A percentile compares a stretch with the other conserved stretches of the same genome.
phyloP scores from a whole-genome alignment of 768 basidiomycete genomes.

The Leccinum variicolor region DNA sequence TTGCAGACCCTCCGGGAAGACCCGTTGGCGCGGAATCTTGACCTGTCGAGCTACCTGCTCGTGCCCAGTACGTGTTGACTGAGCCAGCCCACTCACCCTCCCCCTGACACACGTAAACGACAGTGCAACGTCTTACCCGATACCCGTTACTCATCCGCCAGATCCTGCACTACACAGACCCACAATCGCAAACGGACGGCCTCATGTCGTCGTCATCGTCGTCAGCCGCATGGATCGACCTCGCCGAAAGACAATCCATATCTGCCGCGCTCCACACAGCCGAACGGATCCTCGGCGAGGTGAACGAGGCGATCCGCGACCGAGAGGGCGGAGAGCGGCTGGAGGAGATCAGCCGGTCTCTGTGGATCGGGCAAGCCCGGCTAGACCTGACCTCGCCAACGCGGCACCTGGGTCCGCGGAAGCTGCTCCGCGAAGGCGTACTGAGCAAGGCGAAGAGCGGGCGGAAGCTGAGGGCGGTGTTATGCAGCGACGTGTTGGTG shows the following conservation, averaged over 20 bases:
- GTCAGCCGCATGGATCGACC: slow-evolving; percentile 7
- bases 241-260: slow-evolving; percentile 55
- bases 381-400: slow-evolving; percentile 92
- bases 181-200: slow-evolving; percentile 26
- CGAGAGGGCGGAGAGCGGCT: slow-evolving; percentile 82
- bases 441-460: slow-evolving; percentile 84
- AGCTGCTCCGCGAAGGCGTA: slow-evolving; percentile 74
- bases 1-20: slow-evolving; percentile 71
- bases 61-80: slow-evolving; percentile 67
- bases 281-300: slow-evolving; percentile 69
- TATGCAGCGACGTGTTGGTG: slow-evolving; percentile 90
- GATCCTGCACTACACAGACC: slow-evolving; percentile 77
- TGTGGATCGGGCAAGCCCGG: slow-evolving; percentile 87
- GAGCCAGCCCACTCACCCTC: background rate
- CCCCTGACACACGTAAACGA: background rate
- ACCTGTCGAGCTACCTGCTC: slow-evolving; percentile 87
- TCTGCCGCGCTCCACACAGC: slow-evolving; percentile 55
- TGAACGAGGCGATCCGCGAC: slow-evolving; percentile 87
- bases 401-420: slow-evolving; percentile 75
- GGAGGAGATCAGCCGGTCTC: slow-evolving; percentile 64
- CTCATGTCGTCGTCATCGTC: background rate
- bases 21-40: slow-evolving; percentile 73
- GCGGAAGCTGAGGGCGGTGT: slow-evolving; percentile 66
- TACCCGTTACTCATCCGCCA: slow-evolving; percentile 90
- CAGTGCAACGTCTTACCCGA: slow-evolving; percentile 94